phyloP scores from a whole-genome alignment of 345 rosid species.

The Boechera retrofracta region DNA sequence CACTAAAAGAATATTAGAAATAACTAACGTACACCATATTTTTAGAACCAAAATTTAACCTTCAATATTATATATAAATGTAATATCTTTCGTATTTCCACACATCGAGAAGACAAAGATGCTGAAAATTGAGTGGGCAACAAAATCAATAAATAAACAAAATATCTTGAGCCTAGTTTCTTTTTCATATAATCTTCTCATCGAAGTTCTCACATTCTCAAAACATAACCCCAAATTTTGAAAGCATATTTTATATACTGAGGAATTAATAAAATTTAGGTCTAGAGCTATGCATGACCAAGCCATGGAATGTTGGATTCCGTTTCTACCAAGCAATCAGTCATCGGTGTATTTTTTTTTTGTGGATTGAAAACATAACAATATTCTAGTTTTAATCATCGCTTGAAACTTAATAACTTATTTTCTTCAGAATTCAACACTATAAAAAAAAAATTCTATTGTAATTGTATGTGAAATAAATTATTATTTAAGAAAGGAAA shows the following conservation, averaged over 20 bases:
- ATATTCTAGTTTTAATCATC: not conserved
- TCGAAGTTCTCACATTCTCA: conserved; percentile 64
- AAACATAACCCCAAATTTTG: conserved; percentile 15
- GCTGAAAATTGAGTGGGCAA: conserved; percentile 38
- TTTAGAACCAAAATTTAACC: not conserved
- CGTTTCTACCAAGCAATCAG: conserved; percentile 38
- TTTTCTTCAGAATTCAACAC: conserved; percentile 2
- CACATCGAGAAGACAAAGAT: conserved; percentile 48
- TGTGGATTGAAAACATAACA: not conserved
- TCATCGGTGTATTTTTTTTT: not conserved
- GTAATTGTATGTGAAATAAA: not conserved
- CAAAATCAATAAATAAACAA: conserved; percentile 4
- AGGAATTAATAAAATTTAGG: conserved; percentile 21
- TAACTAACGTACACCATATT: not conserved
- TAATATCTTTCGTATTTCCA: conserved; percentile 9
- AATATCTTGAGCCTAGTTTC: conserved; percentile 16
- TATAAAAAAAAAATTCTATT: not conserved
- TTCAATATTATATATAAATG: not conserved
- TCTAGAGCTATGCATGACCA: conserved; percentile 52
- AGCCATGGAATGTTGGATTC: conserved; percentile 55
- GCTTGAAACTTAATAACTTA: not conserved
- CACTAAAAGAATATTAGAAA: not conserved
- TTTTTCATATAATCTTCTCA: conserved; percentile 21
- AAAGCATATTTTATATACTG: not conserved
- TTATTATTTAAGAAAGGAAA: not conserved